A percentile compares a stretch with the other conserved stretches of the same genome.
These are phyloP conservation scores for Deinandra increscens DNA, from an alignment of 129 eudicot genomes.

Conservation along the genomic window DNA sequence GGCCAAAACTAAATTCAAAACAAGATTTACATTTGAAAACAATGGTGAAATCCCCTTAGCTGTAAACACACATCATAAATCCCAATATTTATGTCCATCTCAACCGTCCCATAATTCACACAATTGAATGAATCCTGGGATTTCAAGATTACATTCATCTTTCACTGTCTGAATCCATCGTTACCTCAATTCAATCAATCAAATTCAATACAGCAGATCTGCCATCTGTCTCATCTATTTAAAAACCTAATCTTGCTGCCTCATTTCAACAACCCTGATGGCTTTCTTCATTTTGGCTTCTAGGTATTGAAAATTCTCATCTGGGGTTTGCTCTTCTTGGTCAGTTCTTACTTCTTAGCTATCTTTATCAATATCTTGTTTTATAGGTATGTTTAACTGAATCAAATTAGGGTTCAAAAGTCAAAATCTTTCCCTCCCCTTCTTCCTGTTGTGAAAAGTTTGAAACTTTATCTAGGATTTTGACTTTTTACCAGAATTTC, in stretches of 20 bases:
- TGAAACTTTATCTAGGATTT: background rate
- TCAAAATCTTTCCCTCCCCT: background rate
- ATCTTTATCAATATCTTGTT: slow-evolving; percentile 13
- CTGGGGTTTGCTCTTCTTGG: slow-evolving; percentile 41
- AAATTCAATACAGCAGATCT: slow-evolving; percentile 8
- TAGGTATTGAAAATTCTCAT: slow-evolving; percentile 33
- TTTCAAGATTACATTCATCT: slow-evolving; percentile 24
- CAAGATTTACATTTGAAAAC: slow-evolving; percentile 29
- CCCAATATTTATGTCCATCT: slow-evolving; percentile 29
- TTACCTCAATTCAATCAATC: slow-evolving; percentile 13
- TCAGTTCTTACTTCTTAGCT: slow-evolving; percentile 33
- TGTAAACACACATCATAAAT: slow-evolving; percentile 25
- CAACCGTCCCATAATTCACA: slow-evolving; percentile 25
- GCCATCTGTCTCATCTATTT: slow-evolving; percentile 2
- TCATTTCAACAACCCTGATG: slow-evolving; percentile 22
- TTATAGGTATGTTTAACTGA: slow-evolving; percentile 18
- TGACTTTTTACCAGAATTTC: background rate
- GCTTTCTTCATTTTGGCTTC: slow-evolving; percentile 27
- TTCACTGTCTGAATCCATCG: slow-evolving; percentile 14
- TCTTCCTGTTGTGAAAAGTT: too few relatives aligned
- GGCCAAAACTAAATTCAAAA: slow-evolving; percentile 32
- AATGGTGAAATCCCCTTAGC: slow-evolving; percentile 21
- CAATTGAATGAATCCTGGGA: slow-evolving; percentile 32
- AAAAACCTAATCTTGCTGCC: slow-evolving; percentile 21
- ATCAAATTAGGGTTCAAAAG: slow-evolving; percentile 2